Evolutionary conservation across 1,284 basidiomycete species (phyloP).

Genomic region (Austroboletus niveus): DNA sequence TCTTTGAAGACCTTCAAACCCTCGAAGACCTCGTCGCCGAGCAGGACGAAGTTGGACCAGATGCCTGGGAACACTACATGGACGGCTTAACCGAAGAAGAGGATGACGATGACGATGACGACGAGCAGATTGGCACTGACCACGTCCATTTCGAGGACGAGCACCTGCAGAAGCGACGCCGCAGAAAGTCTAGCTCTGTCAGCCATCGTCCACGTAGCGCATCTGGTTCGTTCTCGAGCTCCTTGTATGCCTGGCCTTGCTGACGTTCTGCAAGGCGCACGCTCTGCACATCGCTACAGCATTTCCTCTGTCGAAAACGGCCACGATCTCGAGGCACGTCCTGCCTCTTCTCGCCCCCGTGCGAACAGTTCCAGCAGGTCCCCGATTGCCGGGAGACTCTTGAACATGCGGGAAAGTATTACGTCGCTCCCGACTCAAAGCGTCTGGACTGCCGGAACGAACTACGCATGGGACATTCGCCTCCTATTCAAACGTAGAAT

Average conservation of each 20-base stretch:
- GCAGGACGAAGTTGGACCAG: slow-evolving; percentile 67
- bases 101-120: slow-evolving; percentile 69
- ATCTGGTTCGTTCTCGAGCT: slow-evolving; percentile 22
- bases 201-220: slow-evolving; percentile 24
- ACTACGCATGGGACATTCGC: slow-evolving; percentile 87
- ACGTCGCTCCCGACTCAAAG: slow-evolving; percentile 45
- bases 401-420: slow-evolving; percentile 50
- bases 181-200: slow-evolving; percentile 38
- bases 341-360: slow-evolving; percentile 21
- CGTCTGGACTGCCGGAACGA: slow-evolving; percentile 80
- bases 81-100: slow-evolving; percentile 62
- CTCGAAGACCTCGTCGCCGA: slow-evolving; percentile 66
- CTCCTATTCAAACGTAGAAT: slow-evolving; percentile 92
- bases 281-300: slow-evolving; percentile 42
- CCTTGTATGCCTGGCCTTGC: background rate
- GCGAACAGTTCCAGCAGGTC: slow-evolving; percentile 33
- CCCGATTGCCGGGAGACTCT: slow-evolving; percentile 50
- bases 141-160: slow-evolving; percentile 55
- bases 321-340: slow-evolving; percentile 38
- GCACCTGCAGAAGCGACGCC: slow-evolving; percentile 27
- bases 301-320: slow-evolving; percentile 46
- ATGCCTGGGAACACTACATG: slow-evolving; percentile 44
- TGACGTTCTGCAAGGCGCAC: slow-evolving; percentile 20
- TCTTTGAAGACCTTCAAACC: slow-evolving; percentile 60
- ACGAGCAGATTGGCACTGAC: slow-evolving; percentile 44